Evolutionary conservation across 306 rosid genomes (phyloP), one percentile per base, ranked within the genome.

Genomic region (Lathyrus aphaca): DNA sequence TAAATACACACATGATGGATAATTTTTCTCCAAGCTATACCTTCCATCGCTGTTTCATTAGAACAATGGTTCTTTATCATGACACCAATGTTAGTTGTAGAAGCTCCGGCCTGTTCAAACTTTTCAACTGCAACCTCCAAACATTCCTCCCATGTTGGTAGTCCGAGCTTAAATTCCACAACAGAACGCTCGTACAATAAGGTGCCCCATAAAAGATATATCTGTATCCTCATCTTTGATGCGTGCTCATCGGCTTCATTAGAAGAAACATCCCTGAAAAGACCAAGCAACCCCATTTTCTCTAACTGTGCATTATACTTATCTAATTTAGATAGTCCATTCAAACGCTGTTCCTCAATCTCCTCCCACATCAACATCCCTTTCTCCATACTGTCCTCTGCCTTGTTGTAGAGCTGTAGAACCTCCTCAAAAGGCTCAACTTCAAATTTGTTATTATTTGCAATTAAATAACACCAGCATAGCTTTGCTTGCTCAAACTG

Each of bases 21-120:
- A 69, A 44, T 6, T 29, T 66, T 49, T 67, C 13, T 5, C 8
- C 15, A 46, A 50, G 55, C 11, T 40, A 27, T 85, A 93, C 98
- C 98, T 94, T 90, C 96, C 60, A 85, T 77, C 19, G 97, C 92
- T 74, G 89, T 85, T 76, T 84, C 88, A 68, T 94, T 94, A 68
- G 98, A 94, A 77, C 97, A 87, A 64, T 94, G 98, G 51, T 90
- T 94, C 93, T 94, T 94, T 67, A 94, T 77, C 96, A 94, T 94
- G 75, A 94, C 98, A 40, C 95, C 97, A 59, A 94, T 78, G 75
- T 90, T 97, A 3, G 94, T 87, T 15, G 87, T 82, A 63, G 97
- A 94, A 57, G 97, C 96, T 74, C 97, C 97, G 23, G 97, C 92
- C 11, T 88, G 92, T 80, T 94, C 98, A 77, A 94, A 94, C 77